A percentile compares a stretch with the other conserved stretches of the same genome.
Evolutionary conservation across 768 basidiomycete genomes (phyloP).

Genomic region (Mrakia frigida): DNA sequence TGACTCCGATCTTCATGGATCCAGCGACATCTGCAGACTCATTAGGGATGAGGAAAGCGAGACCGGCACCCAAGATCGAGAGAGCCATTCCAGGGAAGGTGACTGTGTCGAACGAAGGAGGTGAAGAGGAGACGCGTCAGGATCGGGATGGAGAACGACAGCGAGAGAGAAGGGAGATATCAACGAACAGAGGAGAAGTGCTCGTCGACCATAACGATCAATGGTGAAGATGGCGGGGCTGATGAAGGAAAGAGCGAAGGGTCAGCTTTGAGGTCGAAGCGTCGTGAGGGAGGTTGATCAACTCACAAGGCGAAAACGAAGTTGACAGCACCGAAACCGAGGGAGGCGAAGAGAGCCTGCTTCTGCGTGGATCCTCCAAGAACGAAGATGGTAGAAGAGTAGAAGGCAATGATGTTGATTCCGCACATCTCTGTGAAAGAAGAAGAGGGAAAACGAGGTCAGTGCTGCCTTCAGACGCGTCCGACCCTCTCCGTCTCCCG

Average conservation of each 20-base stretch:
- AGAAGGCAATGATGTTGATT: slow-evolving; percentile 71
- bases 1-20: slow-evolving; percentile 46
- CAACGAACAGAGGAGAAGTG: slow-evolving; percentile 63
- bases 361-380: slow-evolving; percentile 55
- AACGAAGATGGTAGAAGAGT: slow-evolving; percentile 69
- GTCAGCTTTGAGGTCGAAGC: no score
- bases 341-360: slow-evolving; percentile 60
- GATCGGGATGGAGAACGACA: no score
- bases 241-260: no score
- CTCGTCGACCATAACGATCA: slow-evolving; percentile 67
- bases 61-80: slow-evolving; percentile 68
- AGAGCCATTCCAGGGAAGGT: slow-evolving; percentile 74
- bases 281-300: no score
- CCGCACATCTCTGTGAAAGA: no score
- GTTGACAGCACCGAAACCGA: slow-evolving; percentile 55
- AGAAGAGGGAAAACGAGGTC: no score
- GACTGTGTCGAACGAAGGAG: no score
- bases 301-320: slow-evolving; percentile 37
- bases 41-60: slow-evolving; percentile 56
- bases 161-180: no score
- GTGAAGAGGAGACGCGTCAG: no score
- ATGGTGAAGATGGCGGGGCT: slow-evolving; percentile 52
- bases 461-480: no score
- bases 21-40: slow-evolving; percentile 37
- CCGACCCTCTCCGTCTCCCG: no score